These are phyloP conservation scores for Venturia oleaginea DNA, from an alignment of 2,329 filamentous ascomycete species.

Conservation along the genomic window DNA sequence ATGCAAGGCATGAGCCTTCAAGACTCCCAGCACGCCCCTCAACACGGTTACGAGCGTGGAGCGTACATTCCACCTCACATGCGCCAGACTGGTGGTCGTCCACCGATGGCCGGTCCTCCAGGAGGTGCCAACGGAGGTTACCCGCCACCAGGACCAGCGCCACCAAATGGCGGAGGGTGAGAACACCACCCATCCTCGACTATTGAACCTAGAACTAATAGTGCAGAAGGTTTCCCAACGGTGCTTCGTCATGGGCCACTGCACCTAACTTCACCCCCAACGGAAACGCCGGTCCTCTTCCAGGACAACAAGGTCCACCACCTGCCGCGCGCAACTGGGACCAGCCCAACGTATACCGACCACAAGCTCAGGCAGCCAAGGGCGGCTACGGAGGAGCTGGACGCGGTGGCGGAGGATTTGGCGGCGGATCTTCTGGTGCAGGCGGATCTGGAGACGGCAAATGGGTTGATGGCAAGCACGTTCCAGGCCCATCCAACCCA, in stretches of 20 bases:
- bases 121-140: slow-evolving; percentile 12
- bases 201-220: not conserved
- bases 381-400: slow-evolving; percentile 10
- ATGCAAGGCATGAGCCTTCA: slow-evolving; percentile 66
- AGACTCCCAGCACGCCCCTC: slow-evolving; percentile 52
- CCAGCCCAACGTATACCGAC: slow-evolving; percentile 10
- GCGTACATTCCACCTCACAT: slow-evolving; percentile 81
- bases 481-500: slow-evolving; percentile 78
- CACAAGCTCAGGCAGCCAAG: not conserved
- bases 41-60: slow-evolving; percentile 49
- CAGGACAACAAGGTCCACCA: slow-evolving; percentile 3
- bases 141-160: slow-evolving; percentile 1
- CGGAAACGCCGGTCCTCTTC: slow-evolving; percentile 5
- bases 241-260: slow-evolving; percentile 37
- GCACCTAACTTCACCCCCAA: slow-evolving; percentile 49
- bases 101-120: slow-evolving; percentile 35
- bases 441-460: slow-evolving; percentile 86
- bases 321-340: slow-evolving; percentile 8
- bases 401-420: slow-evolving; percentile 40
- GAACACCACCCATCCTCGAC: not conserved
- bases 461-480: slow-evolving; percentile 96
- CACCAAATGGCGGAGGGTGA: slow-evolving; percentile 9
- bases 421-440: slow-evolving; percentile 45
- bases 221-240: not conserved
- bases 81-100: slow-evolving; percentile 56